A percentile compares a stretch with the other conserved stretches of the same genome.
Evolutionary conservation across 139 green algal species (phyloP).

Genomic region (Coelastrella sp.): DNA sequence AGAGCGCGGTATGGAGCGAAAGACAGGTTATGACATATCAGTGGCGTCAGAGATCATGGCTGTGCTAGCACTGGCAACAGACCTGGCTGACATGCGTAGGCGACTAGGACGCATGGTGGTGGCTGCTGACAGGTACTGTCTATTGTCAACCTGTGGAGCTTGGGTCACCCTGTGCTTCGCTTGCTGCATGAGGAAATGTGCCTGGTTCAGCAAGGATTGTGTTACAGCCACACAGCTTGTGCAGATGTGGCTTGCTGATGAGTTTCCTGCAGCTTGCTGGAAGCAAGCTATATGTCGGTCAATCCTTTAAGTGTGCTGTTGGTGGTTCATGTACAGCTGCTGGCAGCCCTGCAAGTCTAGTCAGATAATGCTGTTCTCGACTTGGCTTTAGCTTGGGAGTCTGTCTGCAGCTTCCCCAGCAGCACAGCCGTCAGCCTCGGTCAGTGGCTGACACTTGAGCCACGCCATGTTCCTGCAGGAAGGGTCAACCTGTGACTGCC

Average conservation of each 20-base stretch:
- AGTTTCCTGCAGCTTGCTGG: too few species aligned
- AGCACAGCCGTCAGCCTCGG: too few species aligned
- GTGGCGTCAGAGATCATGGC: conserved; percentile 98
- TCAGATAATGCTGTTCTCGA: too few species aligned
- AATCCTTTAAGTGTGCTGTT: too few species aligned
- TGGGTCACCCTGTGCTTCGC: neutral
- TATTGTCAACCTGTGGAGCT: neutral
- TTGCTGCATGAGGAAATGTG: neutral
- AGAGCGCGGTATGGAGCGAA: conserved; percentile 76
- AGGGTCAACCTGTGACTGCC: conserved; percentile 82
- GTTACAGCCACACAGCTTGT: too few species aligned
- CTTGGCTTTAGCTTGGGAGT: too few species aligned
- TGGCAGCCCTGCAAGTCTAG: too few species aligned
- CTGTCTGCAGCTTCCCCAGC: too few species aligned
- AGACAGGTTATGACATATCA: conserved; percentile 96
- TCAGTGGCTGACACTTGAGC: neutral
- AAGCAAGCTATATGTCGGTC: too few species aligned
- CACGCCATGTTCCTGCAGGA: neutral
- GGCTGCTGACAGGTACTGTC: conserved; percentile 26
- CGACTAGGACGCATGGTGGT: conserved; percentile 95
- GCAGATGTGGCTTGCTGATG: too few species aligned
- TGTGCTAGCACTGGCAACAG: conserved; percentile 94
- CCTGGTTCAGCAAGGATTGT: neutral
- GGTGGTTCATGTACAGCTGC: too few species aligned
- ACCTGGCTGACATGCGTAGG: conserved; percentile 90